Conservation (phyloP, 192 early-diverging fungal species). For the Jimgerdemannia flammicorona region DNA sequence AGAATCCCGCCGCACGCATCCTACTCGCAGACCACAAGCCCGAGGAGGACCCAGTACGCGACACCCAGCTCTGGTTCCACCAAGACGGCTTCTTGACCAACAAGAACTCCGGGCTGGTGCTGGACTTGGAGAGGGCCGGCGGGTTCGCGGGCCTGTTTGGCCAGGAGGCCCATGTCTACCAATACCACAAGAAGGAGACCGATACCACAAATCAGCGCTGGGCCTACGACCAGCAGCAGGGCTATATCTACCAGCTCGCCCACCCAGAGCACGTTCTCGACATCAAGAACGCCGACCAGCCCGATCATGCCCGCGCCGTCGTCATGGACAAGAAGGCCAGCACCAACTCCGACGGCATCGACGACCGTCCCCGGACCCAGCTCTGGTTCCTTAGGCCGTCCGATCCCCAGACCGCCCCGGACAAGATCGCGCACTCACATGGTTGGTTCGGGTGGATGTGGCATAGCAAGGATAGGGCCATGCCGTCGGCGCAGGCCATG, state of each 20-base stretch:
- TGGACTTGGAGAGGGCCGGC: constrained; percentile 21
- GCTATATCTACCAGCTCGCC: constrained; percentile 12
- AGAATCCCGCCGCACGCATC: not conserved
- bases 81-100: constrained; percentile 30
- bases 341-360: not conserved
- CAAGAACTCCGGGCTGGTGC: constrained; percentile 21
- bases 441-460: not conserved
- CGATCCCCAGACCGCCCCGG: not conserved
- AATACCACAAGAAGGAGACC: not conserved
- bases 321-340: not conserved
- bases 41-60: constrained; percentile 3
- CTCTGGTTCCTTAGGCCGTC: not conserved
- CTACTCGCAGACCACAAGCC: not conserved
- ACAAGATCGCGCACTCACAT: not conserved
- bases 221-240: constrained; percentile 1
- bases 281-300: constrained; percentile 12
- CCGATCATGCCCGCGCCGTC: constrained; percentile 6
- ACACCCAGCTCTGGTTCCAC: constrained; percentile 18
- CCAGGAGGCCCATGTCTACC: not conserved
- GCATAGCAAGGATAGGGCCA: not conserved
- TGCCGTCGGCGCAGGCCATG: not conserved
- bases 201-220: constrained; percentile 18
- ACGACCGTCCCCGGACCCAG: not conserved
- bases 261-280: constrained; percentile 5
- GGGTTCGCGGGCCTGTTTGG: constrained; percentile 10